These are phyloP conservation scores for Sorghum bicolor DNA, from an alignment of 176 grass and related monocot genomes.

Conservation along the genomic window Sorghum_bicolor_NCBIv3 NC_012878.2:57724501-57725000, in stretches of 20 bases:
- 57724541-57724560: slow-evolving; percentile 97
- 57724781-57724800: background rate
- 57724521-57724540: slow-evolving; percentile 99
- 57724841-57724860: slow-evolving; percentile 14
- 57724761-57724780: background rate
- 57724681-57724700: background rate
- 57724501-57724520: slow-evolving; percentile 94
- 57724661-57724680: background rate
- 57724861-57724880: slow-evolving; percentile 28
- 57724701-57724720: background rate
- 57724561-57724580: slow-evolving; percentile 5
- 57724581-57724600: background rate
- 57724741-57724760: background rate
- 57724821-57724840: background rate
- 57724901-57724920: slow-evolving; percentile 24
- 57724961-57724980: slow-evolving; percentile 13
- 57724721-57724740: background rate
- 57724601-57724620: background rate
- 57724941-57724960: slow-evolving; percentile 19
- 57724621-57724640: background rate
- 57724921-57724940: slow-evolving; percentile 55
- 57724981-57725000: slow-evolving; percentile 29
- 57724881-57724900: slow-evolving; percentile 5
- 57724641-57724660: background rate
- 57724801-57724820: slow-evolving; percentile 23